Conservation (phyloP, 257 asterid genomes). For the Linaria vulgaris region DNA sequence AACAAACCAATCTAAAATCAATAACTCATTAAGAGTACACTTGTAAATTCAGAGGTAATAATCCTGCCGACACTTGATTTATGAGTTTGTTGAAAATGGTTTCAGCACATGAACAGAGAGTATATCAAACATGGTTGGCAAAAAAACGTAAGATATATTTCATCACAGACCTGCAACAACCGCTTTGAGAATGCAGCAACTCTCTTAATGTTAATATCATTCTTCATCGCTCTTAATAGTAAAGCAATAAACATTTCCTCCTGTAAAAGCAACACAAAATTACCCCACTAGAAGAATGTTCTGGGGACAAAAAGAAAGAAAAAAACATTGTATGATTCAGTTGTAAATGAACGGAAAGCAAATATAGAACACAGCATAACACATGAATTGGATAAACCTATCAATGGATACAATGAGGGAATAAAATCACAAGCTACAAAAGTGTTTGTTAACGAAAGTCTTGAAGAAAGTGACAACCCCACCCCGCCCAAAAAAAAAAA, state of each 20-base stretch:
- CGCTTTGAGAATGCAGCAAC: conserved; percentile 94
- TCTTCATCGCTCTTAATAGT: conserved; percentile 86
- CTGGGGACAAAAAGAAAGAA: neutral
- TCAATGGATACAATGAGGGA: neutral
- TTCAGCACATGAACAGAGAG: conserved; percentile 5
- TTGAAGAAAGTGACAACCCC: too few relatives aligned
- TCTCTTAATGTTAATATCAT: conserved; percentile 79
- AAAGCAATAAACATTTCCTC: conserved; percentile 92
- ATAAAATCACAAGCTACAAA: neutral
- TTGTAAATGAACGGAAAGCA: neutral
- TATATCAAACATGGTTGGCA: conserved; percentile 5
- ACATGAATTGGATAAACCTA: neutral
- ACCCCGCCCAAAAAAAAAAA: too few relatives aligned
- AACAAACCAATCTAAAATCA: neutral
- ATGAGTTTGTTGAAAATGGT: neutral
- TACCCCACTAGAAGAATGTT: conserved; percentile 2
- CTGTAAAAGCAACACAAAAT: conserved; percentile 40
- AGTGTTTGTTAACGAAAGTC: neutral
- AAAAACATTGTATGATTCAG: neutral
- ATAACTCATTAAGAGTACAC: neutral
- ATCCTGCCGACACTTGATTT: conserved; percentile 1
- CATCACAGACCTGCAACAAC: conserved; percentile 69
- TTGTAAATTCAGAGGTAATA: neutral
- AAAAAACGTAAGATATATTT: conserved; percentile 5
- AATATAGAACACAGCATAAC: neutral